Evolutionary conservation across 495 filamentous ascomycete species (phyloP), one percentile per base, ranked within the genome.

Genomic region (Lichenothelia convexa): DNA sequence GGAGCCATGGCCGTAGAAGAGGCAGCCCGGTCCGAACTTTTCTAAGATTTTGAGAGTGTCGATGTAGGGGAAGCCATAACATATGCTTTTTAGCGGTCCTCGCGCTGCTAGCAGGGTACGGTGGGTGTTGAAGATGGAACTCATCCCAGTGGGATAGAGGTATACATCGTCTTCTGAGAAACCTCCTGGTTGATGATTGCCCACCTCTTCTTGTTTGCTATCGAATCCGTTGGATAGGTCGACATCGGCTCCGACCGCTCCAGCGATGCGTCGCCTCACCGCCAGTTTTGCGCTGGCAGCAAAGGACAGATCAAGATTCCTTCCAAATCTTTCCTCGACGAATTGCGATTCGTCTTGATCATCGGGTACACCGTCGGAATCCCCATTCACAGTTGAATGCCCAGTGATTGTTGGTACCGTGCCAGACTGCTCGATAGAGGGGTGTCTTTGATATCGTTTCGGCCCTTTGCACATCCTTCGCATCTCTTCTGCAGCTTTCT

Each of bases 31-130:
- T 0, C 87, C 87, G 60, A 89, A 97, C 54, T 93, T 95, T 48
- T 95, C 57, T 16, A 94, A 64, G 18, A 93, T 80, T 52, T 97
- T 97, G 22, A 97, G 67, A 0, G 91, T 94, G 55, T 95, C 91
- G 30, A 92, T 78, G 44, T 97, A 97, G 3, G 89, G 85, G 45
- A 95, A 97, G 4, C 78, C 81, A 50, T 70, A 82, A 42, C 71
- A 74, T 44, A 86, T 65, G 46, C 77, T 82, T 54, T 79, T 78
- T 40, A 64, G 49, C 18, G 47, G 56, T 8, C 70, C 72, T 30
- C 71, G 65, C 3, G 67, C 61, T 38, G 57, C 58, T 41, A 91
- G 55, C 15, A 93, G 53, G 20, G 65, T 67, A 35, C 76, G 75
- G 54, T 95, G 89, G 0, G 77, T 65, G 43, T 83, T 80, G 57